Percentiles rank a stretch among this genome's conserved stretches.
Conservation (phyloP, 495 filamentous ascomycete genomes). For the Hamigera avellanea region DNA sequence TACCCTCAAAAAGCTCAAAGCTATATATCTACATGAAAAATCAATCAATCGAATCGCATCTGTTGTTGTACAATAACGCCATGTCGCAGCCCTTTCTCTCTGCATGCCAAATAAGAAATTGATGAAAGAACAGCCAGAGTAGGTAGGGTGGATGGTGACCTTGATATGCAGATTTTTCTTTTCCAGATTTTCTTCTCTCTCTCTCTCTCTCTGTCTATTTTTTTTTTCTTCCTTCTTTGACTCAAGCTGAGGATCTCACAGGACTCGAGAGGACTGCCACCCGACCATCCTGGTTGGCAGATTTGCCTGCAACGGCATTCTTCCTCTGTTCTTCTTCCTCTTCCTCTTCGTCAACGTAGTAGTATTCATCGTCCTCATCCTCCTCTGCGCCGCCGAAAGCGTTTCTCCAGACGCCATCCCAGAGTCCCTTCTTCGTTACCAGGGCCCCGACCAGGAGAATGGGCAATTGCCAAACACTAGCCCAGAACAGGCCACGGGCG, state of each 20-base stretch:
- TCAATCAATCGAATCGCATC: too few relatives aligned
- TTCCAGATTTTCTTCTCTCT: too few relatives aligned
- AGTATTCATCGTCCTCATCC: constrained; percentile 28
- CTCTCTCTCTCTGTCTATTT: not conserved
- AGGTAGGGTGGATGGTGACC: too few relatives aligned
- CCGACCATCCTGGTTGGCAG: not conserved
- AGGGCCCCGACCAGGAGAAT: constrained; percentile 85
- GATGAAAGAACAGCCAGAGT: too few relatives aligned
- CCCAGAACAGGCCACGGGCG: constrained; percentile 87
- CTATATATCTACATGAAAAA: too few relatives aligned
- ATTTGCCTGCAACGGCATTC: not conserved
- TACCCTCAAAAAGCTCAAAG: too few relatives aligned
- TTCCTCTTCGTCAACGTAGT: constrained; percentile 29
- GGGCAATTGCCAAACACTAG: constrained; percentile 93
- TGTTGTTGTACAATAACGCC: too few relatives aligned
- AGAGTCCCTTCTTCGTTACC: constrained; percentile 88
- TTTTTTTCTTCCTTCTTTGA: not conserved
- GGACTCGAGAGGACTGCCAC: too few relatives aligned
- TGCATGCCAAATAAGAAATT: too few relatives aligned
- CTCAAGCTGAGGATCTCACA: too few relatives aligned
- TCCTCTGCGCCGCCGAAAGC: constrained; percentile 40
- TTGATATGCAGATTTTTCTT: too few relatives aligned
- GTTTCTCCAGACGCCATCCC: constrained; percentile 70
- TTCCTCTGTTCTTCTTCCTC: constrained; percentile 6
- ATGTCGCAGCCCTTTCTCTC: too few relatives aligned